Conservation (phyloP, 371 early-diverging fungal genomes). For the Apophysomyces elegans region DNA sequence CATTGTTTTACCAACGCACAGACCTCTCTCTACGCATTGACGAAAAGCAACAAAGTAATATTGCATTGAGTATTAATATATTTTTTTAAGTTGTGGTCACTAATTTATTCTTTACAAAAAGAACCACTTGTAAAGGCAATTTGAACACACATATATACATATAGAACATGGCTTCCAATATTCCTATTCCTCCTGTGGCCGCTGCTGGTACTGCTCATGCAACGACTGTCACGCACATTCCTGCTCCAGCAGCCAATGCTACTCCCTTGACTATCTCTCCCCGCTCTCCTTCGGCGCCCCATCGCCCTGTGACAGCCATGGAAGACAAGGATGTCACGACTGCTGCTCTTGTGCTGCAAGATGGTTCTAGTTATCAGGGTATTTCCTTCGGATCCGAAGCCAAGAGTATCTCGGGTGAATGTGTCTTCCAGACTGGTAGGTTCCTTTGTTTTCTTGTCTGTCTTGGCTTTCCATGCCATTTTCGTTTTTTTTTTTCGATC, state of each 20-base stretch:
- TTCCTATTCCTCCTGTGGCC: conserved; percentile 44
- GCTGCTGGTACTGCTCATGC: conserved; percentile 43
- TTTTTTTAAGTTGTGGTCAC: not conserved
- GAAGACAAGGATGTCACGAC: conserved; percentile 56
- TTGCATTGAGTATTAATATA: no score
- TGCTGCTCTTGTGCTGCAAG: conserved; percentile 79
- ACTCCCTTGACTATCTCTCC: conserved; percentile 42
- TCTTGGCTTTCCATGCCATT: not conserved
- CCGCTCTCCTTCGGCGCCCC: conserved; percentile 50
- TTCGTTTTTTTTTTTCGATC: not conserved
- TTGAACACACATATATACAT: conserved; percentile 10
- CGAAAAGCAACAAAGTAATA: conserved; percentile 6
- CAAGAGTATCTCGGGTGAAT: conserved; percentile 91
- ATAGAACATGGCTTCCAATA: conserved; percentile 40
- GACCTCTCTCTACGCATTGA: conserved; percentile 1
- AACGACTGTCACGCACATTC: conserved; percentile 31
- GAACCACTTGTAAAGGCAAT: conserved; percentile 7
- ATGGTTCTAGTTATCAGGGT: conserved; percentile 88
- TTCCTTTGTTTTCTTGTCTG: not conserved
- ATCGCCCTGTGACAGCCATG: conserved; percentile 61
- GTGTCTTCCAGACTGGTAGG: conserved; percentile 97
- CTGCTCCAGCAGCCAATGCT: conserved; percentile 55
- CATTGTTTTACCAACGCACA: conserved; percentile 5
- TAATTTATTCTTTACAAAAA: conserved; percentile 6
- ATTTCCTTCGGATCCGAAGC: conserved; percentile 93